Base-by-base conservation (phyloP, 495 filamentous ascomycete genomes). In the Hypoxylon crocopeplum region DNA sequence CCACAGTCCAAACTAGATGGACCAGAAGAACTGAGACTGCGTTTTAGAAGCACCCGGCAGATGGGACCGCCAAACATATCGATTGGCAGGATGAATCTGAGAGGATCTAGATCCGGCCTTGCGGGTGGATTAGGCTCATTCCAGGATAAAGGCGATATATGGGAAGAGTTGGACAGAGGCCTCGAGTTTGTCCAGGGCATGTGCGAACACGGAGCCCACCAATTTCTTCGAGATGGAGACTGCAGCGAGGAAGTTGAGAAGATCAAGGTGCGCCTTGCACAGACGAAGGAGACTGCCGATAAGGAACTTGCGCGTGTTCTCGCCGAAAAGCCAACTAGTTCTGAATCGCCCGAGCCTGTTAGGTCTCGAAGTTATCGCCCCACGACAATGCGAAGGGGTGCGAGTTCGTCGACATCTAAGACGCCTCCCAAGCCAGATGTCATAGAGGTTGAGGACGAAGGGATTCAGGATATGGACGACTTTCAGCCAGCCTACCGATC, bases 141-240 rank as follows among this genome's bases (percentile, higher is more conserved):
- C 24, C 71, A 75, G 29, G 69, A 69, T 12, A 59, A 62, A 30
- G 63, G 66, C n/a, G 80, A 82, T 50, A 72, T 83, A 8, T 93
- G 88, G 71, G 90, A 94, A 63, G 77, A 82, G 36, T 75, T 89
- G 1, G 92, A 95, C 62, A 87, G 85, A 66, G 82, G 84, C 1
- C 77, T 97, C 42, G 91, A 97, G 65, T 81, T 83, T 46, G 88
- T 88, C 10, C 89, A 96, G 67, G 82, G 79, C 39, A 82, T 91
- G 64, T 95, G 90, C 70, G 92, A 96, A 72, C 84, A 85, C 46
- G 92, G 84, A 11, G 92, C 92, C 1, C 92, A 93, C 69, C 89
- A 94, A 68, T 90, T 95, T 51, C 79, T 97, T 10, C 84, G 92
- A 16, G 85, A 89, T 47, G 92, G 92, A 16, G 86, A 93, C 55